Base-by-base conservation (phyloP, 2,329 filamentous ascomycete genomes). In the Raffaelea deltoideospora region DNA sequence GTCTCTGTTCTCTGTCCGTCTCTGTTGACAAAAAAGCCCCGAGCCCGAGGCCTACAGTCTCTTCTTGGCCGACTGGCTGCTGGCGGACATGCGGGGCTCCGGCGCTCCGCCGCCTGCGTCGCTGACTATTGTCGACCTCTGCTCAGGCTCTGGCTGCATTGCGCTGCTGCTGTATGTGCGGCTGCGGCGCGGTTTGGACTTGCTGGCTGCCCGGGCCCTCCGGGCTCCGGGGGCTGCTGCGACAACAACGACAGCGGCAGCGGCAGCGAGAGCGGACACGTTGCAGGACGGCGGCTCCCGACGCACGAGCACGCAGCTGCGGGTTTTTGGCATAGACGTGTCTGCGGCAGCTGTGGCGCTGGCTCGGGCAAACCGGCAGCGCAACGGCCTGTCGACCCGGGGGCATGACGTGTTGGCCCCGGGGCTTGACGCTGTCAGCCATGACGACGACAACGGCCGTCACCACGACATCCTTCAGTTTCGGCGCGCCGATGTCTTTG, bases 131-230 rank as follows among this genome's bases (percentile, higher is more conserved):
- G 55, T 95, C 9, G 90, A 98, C 54, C 64, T 95, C 22, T 96
- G 90, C 55, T 87, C 85, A 0, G 90, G 90, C 10, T 84, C 82
- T 5, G 90, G 90, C 5, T 95, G 88, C 57, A 93, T 96, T 43
- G 71, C 85, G 0, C 67, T 96, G 9, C 64, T 94, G 7, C 72
- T 80, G 43, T 63, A 76, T 26, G 64, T 77, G 10, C 66, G 85
- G 27, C 56, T 56, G 15, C 40, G 51, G 48, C n/a, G 26, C 26
- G 10, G 26, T 14, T 9, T 7, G 7, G 9, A 14, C 26, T 9
- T 22, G 23, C 46, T 52, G 54, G 17, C 54, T n/a, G n/a, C n/a
- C n/a, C n/a, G n/a, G n/a, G n/a, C n/a, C n/a, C n/a, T n/a, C n/a
- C n/a, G n/a, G n/a, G n/a, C n/a, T n/a, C n/a, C n/a, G n/a, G n/a